Base-by-base conservation (phyloP, 148 eudicot genomes). In the Persicaria tinctoria region DNA sequence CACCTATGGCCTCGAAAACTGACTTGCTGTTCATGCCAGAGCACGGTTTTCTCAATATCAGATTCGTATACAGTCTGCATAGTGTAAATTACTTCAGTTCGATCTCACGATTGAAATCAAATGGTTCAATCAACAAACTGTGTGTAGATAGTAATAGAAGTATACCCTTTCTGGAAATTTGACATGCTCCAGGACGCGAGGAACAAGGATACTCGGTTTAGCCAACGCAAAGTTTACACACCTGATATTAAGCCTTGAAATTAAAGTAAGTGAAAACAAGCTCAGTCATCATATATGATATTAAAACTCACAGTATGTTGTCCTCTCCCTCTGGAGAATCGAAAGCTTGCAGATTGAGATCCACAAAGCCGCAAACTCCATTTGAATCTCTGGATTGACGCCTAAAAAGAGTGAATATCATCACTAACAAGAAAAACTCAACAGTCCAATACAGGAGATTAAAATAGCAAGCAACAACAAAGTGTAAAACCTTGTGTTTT, bases 241-340 rank as follows among this genome's bases (percentile, higher is more conserved):
- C 38, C 72, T 18, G 23, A 68, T 18, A 68, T 32, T 32, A 45
- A 68, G 0, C 16, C 2, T 41, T 3, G 14, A 1, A 8, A 18
- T 11, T 14, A 41, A 38, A 38, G 47, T 13, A 68, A 68, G 13
- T 1, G 8, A 6, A 68, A 45, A 44, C 18, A 41, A 68, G 17
- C 11, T 44, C 41, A 1, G 3, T 32, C 20, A 53, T 53, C 16
- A 20, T 14, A 45, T 44, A 68, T 44, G 50, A 41, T 68, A 7
- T 14, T 68, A 68, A 14, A 68, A 68, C 49, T 68, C 72, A 68
- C 72, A 68, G 13, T 38, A 68, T 17, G 47, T 8, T 68, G 20
- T 68, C 23, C 8, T 68, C 16, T 41, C 16, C 72, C 12, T 46
- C 12, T 6, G 72, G 13, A 45, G 72, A 46, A 2, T 68, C 23